These are phyloP conservation scores for Ophiostoma angusticollis DNA, from an alignment of 2,329 filamentous ascomycete species.

Conservation along the genomic window DNA sequence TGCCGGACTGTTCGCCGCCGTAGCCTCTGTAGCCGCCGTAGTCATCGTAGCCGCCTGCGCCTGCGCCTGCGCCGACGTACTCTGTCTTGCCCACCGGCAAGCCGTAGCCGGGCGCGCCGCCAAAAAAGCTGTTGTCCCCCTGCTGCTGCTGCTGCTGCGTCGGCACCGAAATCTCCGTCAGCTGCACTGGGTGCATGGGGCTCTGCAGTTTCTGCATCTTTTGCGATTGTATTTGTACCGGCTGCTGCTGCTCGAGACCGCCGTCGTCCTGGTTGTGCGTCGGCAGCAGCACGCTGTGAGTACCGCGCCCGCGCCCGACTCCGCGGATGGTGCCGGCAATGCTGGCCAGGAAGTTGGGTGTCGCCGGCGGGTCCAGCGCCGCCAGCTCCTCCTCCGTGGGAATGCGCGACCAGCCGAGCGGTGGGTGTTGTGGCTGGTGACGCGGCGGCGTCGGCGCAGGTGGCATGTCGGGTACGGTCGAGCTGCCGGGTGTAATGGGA, in stretches of 20 bases:
- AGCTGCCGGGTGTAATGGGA: too few relatives aligned
- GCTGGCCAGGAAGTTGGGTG: slow-evolving; percentile 37
- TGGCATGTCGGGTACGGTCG: slow-evolving; percentile 20
- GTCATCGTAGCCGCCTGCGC: slow-evolving; percentile 28
- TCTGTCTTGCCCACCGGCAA: slow-evolving; percentile 32
- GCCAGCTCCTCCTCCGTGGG: slow-evolving; percentile 51
- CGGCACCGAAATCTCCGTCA: slow-evolving; percentile 47
- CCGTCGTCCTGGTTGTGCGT: slow-evolving; percentile 26
- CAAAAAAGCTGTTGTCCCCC: too few relatives aligned
- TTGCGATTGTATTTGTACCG: neutral
- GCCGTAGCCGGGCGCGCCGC: slow-evolving; percentile 34
- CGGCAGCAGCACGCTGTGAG: slow-evolving; percentile 27
- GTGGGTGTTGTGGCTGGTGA: slow-evolving; percentile 56
- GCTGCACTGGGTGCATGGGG: slow-evolving; percentile 47
- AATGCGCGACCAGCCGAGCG: slow-evolving; percentile 78
- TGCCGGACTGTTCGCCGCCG: too few relatives aligned
- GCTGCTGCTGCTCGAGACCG: slow-evolving; percentile 16
- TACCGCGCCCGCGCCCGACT: slow-evolving; percentile 30
- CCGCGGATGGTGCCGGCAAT: slow-evolving; percentile 44
- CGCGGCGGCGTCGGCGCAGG: slow-evolving; percentile 5
- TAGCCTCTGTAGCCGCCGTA: too few relatives aligned
- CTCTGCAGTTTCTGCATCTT: slow-evolving; percentile 29
- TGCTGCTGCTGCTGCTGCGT: slow-evolving; percentile 24
- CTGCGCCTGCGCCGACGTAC: slow-evolving; percentile 32
- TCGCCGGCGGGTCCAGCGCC: slow-evolving; percentile 36